Base-by-base conservation (phyloP, 176 grass and related monocot genomes). In the Oryza coarctata region DNA sequence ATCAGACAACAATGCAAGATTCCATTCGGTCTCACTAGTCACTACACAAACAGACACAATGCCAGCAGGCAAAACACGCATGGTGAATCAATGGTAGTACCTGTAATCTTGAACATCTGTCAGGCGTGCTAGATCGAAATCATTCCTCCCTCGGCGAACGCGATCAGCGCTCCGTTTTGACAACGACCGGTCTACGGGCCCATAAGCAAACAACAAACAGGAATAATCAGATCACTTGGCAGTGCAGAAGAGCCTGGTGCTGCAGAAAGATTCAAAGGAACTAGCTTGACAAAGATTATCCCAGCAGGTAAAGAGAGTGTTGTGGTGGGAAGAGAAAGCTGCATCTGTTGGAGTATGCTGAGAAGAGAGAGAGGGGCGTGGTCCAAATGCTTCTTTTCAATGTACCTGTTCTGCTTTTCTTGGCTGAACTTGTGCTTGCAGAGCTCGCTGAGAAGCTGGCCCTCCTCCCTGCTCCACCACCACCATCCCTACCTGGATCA, bases 81-180 rank as follows among this genome's bases (percentile, higher is more conserved):
- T 84, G 81, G 45, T 71, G 55, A 86, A 74, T 49, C 74, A 75
- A 81, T 44, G 44, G 76, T 39, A 39, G 38, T 60, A 92, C 92
- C 83, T 90, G 81, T 91, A 91, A 88, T 97, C 88, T 78, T 97
- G 88, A 50, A 93, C 84, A 76, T 97, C 94, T 71, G 90, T 96
- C 55, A 93, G 63, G 73, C 88, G 91, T 87, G 77, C 86, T 12
- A 82, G 35, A 80, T 97, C 88, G 39, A 73, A 84, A 71, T 97
- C 91, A 80, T 75, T 89, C 75, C 82, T 97, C 32, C 90, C 90
- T 79, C 86, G 85, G 69, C 87, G 81, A 84, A 44, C 13, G 14
- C 75, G 87, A 50, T 88, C 81, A 0, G 47, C 43, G 29, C 74
- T 84, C 68, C 75, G 58, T 58, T 83, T 83, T 0, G 22, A 79